A percentile compares a stretch with the other conserved stretches of the same genome.
Evolutionary conservation across 75 land plant species (phyloP).

Genomic region (Cunninghamia lanceolata): DNA sequence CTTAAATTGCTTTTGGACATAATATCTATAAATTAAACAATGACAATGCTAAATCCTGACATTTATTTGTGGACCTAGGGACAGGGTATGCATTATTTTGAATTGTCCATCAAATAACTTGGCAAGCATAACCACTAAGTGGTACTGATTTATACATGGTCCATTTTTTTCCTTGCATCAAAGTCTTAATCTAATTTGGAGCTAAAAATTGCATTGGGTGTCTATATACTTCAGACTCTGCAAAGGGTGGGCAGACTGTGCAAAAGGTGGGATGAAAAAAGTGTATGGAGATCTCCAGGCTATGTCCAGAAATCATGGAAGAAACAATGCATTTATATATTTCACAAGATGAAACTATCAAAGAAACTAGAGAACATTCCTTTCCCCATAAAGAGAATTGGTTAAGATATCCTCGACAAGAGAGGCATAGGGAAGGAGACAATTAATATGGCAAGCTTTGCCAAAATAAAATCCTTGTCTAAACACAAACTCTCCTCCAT

Average conservation of each 20-base stretch:
- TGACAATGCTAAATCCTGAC: neutral
- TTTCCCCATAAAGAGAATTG: neutral
- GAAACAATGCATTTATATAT: neutral
- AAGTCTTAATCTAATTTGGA: neutral
- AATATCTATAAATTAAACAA: neutral
- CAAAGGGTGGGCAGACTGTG: neutral
- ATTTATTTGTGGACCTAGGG: neutral
- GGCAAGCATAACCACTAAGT: neutral
- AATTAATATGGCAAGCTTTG: neutral
- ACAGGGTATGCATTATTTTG: neutral
- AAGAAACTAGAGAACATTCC: neutral
- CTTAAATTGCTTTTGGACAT: neutral
- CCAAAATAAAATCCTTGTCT: neutral
- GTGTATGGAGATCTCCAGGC: neutral
- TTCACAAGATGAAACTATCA: neutral
- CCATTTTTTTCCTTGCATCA: neutral
- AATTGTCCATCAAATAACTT: neutral
- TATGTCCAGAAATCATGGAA: neutral
- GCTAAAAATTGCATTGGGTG: neutral
- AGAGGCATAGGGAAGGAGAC: neutral
- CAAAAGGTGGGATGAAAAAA: neutral
- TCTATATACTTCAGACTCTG: neutral
- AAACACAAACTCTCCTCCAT: neutral
- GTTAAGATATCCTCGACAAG: neutral
- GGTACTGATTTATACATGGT: neutral